A percentile compares a stretch with the other conserved stretches of the same genome.
Conservation (phyloP, 768 basidiomycete species). For the Coprinellus aureogranulatus region DNA sequence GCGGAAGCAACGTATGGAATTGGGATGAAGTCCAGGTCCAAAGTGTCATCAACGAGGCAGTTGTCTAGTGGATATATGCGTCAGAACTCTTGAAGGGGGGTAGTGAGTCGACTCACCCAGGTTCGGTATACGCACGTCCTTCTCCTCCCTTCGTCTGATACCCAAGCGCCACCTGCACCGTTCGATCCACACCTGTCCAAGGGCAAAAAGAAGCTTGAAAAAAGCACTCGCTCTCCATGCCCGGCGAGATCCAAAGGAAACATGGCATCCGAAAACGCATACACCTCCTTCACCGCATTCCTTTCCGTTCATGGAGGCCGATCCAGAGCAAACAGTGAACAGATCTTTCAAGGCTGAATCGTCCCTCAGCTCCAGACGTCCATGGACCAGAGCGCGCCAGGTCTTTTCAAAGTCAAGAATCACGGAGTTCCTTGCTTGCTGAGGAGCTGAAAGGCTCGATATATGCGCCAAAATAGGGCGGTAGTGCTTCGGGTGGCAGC, state of each 20-base stretch:
- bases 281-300: not conserved
- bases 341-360: not conserved
- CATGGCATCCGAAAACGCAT: not conserved
- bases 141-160: not conserved
- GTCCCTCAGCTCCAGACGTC: not conserved
- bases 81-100: not conserved
- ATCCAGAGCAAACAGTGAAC: not conserved
- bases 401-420: not conserved
- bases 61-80: not conserved
- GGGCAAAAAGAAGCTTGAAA: not conserved
- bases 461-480: not conserved
- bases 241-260: not conserved
- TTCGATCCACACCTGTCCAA: too few species aligned
- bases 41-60: not conserved
- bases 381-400: not conserved
- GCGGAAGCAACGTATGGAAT: not conserved
- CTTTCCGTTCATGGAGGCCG: too few species aligned
- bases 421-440: not conserved
- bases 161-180: not conserved
- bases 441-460: not conserved
- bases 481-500: not conserved
- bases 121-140: not conserved
- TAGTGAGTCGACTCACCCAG: not conserved
- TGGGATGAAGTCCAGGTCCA: constrained; percentile 2
- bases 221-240: not conserved